Base-by-base conservation (phyloP, 2,329 filamentous ascomycete species). In the Aspergillus puulaauensis region DNA sequence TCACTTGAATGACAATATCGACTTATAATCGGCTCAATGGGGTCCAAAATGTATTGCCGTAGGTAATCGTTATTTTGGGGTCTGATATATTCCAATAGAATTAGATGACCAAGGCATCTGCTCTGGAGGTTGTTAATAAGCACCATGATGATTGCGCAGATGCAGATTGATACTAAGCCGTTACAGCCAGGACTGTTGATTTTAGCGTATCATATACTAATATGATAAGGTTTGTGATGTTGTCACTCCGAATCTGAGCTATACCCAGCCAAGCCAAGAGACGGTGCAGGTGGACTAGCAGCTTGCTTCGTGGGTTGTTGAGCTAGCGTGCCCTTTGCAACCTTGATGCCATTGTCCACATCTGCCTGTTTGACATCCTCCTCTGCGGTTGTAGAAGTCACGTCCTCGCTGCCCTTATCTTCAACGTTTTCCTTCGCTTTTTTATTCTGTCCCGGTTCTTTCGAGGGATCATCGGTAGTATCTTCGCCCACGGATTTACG, bases 401-500 rank as follows among this genome's bases (percentile, higher is more conserved):
- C 11, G n/a, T 50, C 35, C 33, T 44, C 27, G 39, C 50, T 9
- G 12, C 45, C 44, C 17, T 48, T 52, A 14, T 52, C 54, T 6
- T 41, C 24, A 15, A 23, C 4, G 15, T 51, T 33, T 8, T 45
- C 53, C 23, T 58, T 41, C 14, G 49, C 17, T n/a, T 44, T 48
- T 24, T 61, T 54, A 24, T 55, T 57, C 7, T 53, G 11, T n/a
- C 59, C 65, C 14, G 57, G 52, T 21, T 55, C 59, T 7, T 51
- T 48, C 33, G 46, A 52, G n/a, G 56, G 17, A 21, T 35, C 43
- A 50, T 61, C 56, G 17, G 44, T 46, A 12, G 56, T 41, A 9
- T 61, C 65, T 17, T 66, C 65, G 8, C 66, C 59, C 7, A 68
- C 59, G 11, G 76, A 78, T 62, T 78, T 80, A 52, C 77, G 73